These are phyloP conservation scores for Thielaviopsis euricoi DNA, from an alignment of 2,329 filamentous ascomycete species.

Conservation along the genomic window DNA sequence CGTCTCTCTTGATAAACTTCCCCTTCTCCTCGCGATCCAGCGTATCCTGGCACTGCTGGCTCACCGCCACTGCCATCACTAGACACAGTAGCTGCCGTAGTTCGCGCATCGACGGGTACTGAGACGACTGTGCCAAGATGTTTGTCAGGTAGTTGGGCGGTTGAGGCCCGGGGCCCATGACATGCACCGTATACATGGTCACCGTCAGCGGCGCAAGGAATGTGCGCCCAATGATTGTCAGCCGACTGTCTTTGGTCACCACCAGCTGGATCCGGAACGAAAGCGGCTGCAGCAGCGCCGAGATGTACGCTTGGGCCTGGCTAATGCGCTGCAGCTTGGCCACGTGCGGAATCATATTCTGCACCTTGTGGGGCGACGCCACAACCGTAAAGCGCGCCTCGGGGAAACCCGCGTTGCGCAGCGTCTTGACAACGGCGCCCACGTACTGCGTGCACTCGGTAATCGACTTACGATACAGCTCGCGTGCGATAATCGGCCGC, in stretches of 20 bases:
- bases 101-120: constrained; percentile 28
- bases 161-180: constrained; percentile 10
- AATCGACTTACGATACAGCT: constrained; percentile 27
- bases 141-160: constrained; percentile 19
- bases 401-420: constrained; percentile 29
- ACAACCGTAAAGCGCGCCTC: constrained; percentile 26
- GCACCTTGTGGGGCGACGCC: constrained; percentile 20
- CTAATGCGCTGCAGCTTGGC: constrained; percentile 25
- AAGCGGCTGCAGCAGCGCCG: constrained; percentile 9
- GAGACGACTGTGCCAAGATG: constrained; percentile 26
- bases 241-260: constrained; percentile 26
- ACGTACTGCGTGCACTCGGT: constrained; percentile 25
- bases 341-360: constrained; percentile 17
- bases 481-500: constrained; percentile 33
- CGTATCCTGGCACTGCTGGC: constrained; percentile 20
- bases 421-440: constrained; percentile 25
- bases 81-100: constrained; percentile 30
- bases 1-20: not conserved
- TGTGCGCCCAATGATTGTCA: constrained; percentile 29
- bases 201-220: constrained; percentile 26
- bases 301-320: constrained; percentile 22
- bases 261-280: constrained; percentile 26
- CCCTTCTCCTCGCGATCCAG: constrained; percentile 9
- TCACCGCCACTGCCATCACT: constrained; percentile 25
- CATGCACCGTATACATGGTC: constrained; percentile 27